Conservation (phyloP, 345 rosid species). For the Lepidium didymum region DNA sequence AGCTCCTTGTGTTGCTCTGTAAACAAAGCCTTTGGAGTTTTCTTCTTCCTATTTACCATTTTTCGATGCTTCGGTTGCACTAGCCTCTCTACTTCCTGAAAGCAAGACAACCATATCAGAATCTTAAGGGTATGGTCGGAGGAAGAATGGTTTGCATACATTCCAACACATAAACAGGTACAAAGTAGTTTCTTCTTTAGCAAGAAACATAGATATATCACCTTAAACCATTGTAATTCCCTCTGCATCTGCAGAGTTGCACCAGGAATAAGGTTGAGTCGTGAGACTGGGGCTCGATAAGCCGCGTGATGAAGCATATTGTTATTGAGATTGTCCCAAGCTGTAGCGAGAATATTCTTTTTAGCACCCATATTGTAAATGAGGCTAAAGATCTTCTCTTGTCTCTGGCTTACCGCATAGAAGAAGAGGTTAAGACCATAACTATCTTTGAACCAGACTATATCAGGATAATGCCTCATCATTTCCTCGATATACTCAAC, state of each 20-base stretch:
- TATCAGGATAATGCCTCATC: conserved; percentile 45
- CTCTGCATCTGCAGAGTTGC: conserved; percentile 84
- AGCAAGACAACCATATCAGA: background rate
- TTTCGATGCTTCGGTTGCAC: conserved; percentile 60
- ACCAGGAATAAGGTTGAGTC: conserved; percentile 55
- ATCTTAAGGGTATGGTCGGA: background rate
- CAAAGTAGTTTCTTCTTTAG: background rate
- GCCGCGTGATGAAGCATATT: conserved; percentile 78
- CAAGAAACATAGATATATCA: conserved; percentile 21
- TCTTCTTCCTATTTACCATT: conserved; percentile 37
- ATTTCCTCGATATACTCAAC: conserved; percentile 53
- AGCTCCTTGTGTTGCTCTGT: conserved; percentile 42
- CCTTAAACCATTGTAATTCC: conserved; percentile 80
- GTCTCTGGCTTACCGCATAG: conserved; percentile 53
- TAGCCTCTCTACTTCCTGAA: conserved; percentile 62
- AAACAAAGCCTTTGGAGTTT: conserved; percentile 49
- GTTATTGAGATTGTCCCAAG: conserved; percentile 37
- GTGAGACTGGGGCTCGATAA: conserved; percentile 42
- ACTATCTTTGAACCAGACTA: conserved; percentile 47
- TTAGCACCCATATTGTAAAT: conserved; percentile 59
- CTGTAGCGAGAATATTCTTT: conserved; percentile 39
- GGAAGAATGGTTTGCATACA: background rate
- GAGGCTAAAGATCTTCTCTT: conserved; percentile 67
- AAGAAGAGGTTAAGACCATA: conserved; percentile 40
- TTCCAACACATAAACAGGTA: background rate